Conservation (phyloP, 495 filamentous ascomycete species). For the Paragyromitra xinjiangensis region DNA sequence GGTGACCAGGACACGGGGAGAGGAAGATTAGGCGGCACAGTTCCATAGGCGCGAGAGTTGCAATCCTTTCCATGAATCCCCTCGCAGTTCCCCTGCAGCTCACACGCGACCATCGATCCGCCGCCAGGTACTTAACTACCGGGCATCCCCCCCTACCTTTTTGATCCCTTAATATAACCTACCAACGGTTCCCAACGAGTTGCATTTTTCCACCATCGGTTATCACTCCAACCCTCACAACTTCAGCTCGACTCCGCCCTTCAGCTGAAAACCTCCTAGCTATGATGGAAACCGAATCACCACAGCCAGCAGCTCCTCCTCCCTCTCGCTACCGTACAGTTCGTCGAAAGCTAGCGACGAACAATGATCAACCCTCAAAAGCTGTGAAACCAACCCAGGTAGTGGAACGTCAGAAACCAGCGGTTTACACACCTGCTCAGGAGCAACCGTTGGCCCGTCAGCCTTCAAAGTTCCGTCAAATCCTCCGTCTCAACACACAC, state of each 20-base stretch:
- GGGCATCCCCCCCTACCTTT: conserved; percentile 27
- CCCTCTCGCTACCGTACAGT: conserved; percentile 57
- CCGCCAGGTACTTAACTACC: conserved; percentile 50
- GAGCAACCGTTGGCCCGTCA: conserved; percentile 48
- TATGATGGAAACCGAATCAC: conserved; percentile 55
- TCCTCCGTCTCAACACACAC: conserved; percentile 53
- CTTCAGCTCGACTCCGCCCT: conserved; percentile 5
- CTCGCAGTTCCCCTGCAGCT: conserved; percentile 43
- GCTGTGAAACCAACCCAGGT: conserved; percentile 21
- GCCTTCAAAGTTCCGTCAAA: conserved; percentile 52
- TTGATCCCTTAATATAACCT: conserved; percentile 42
- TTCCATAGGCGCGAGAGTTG: conserved; percentile 26
- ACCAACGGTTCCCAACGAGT: conserved; percentile 30
- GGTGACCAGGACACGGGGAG: conserved; percentile 10
- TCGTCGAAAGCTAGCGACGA: conserved; percentile 44
- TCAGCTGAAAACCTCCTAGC: background rate
- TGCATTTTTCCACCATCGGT: conserved; percentile 4
- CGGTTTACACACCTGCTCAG: conserved; percentile 18
- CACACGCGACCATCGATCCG: conserved; percentile 49
- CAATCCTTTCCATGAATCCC: conserved; percentile 24
- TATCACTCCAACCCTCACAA: conserved; percentile 13
- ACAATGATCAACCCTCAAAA: conserved; percentile 34
- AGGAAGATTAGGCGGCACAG: conserved; percentile 22
- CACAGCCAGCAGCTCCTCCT: conserved; percentile 38
- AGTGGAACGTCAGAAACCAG: conserved; percentile 26